phyloP scores from a whole-genome alignment of 371 early-diverging fungal genomes.

The Apophysomyces sp. region DNA sequence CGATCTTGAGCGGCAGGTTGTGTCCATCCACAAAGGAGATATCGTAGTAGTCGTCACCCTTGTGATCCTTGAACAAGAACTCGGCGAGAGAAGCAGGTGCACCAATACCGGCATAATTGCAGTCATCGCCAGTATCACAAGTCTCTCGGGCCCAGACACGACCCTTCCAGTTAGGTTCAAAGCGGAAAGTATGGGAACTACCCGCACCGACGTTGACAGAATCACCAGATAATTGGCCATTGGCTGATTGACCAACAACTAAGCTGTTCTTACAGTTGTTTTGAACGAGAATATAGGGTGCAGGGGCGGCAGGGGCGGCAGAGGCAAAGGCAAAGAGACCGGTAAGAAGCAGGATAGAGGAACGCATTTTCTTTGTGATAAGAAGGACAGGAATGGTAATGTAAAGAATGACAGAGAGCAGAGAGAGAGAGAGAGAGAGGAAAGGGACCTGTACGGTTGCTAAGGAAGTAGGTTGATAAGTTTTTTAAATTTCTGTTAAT shows the following conservation, averaged over 20 bases:
- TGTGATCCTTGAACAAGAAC: conserved; percentile 15
- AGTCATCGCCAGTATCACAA: conserved; percentile 18
- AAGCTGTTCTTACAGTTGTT: conserved; percentile 11
- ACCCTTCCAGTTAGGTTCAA: conserved; percentile 17
- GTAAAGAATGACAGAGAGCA: not conserved
- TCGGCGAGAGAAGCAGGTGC: conserved; percentile 34
- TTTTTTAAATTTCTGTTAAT: no score
- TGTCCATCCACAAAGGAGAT: conserved; percentile 40
- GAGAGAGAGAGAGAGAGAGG: no score
- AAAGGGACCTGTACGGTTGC: not conserved
- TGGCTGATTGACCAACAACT: conserved; percentile 8
- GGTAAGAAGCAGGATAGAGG: conserved; percentile 2
- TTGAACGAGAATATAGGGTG: conserved; percentile 11
- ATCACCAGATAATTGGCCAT: conserved; percentile 11
- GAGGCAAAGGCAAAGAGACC: conserved; percentile 3
- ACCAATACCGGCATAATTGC: conserved; percentile 25
- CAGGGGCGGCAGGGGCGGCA: conserved; percentile 5
- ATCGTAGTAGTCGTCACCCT: conserved; percentile 32
- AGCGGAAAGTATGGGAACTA: conserved; percentile 5
- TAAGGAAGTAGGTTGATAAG: not conserved
- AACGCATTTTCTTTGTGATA: not conserved
- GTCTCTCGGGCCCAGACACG: conserved; percentile 33
- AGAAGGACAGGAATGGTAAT: not conserved
- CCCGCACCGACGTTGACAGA: conserved; percentile 5
- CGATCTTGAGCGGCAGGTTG: conserved; percentile 31